Conservation (phyloP, 306 rosid species). For the Lathyrus aphaca region DNA sequence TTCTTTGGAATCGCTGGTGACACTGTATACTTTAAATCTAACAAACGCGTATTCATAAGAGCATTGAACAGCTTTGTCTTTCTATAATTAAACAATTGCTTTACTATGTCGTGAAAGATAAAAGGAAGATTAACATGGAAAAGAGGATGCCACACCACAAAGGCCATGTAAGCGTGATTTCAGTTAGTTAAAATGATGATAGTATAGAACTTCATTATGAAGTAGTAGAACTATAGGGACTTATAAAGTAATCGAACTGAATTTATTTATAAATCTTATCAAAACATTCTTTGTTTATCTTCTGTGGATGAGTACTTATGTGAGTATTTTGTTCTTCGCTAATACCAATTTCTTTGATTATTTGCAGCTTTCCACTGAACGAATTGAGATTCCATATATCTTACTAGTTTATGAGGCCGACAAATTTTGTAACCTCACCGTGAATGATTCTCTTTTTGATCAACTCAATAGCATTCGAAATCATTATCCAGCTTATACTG, state of each 20-base stretch:
- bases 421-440: slow-evolving; percentile 68
- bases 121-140: slow-evolving; percentile 7
- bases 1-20: neutral
- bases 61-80: neutral
- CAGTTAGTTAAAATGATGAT: slow-evolving; percentile 12
- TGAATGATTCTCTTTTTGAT: slow-evolving; percentile 60
- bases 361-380: slow-evolving; percentile 63
- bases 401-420: slow-evolving; percentile 77
- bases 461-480: slow-evolving; percentile 64
- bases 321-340: slow-evolving; percentile 22
- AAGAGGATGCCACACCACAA: neutral
- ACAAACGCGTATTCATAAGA: neutral
- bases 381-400: slow-evolving; percentile 67
- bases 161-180: neutral
- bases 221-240: neutral
- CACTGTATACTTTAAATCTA: neutral
- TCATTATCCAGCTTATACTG: slow-evolving; percentile 74
- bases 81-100: slow-evolving; percentile 1
- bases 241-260: neutral
- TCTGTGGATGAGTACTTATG: slow-evolving; percentile 16
- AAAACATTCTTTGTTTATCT: slow-evolving; percentile 18
- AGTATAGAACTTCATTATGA: neutral
- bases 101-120: neutral
- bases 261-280: slow-evolving; percentile 16
- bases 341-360: slow-evolving; percentile 41